These are phyloP conservation scores for Lepidopterella palustris DNA, from an alignment of 495 filamentous ascomycete genomes.

Conservation along the genomic window DNA sequence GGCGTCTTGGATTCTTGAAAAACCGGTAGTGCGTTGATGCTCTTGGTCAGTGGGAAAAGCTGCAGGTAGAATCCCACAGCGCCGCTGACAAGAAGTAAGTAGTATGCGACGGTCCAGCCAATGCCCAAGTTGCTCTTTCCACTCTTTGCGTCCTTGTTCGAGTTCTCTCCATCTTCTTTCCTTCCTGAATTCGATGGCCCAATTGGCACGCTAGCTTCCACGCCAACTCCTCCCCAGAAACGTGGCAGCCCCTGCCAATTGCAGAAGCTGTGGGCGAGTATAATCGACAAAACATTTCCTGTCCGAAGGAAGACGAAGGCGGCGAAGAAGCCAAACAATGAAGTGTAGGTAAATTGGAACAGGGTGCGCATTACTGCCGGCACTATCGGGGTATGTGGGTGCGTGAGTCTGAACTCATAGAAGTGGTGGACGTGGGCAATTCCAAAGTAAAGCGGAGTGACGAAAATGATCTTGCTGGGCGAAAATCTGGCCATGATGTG, in stretches of 20 bases:
- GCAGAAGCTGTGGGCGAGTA: constrained; percentile 79
- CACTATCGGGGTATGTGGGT: constrained; percentile 59
- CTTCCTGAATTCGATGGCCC: constrained; percentile 35
- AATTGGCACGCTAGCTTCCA: constrained; percentile 43
- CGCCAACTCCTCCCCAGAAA: constrained; percentile 71
- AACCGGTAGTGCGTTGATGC: constrained; percentile 42
- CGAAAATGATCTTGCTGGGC: constrained; percentile 58
- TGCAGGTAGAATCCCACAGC: constrained; percentile 59
- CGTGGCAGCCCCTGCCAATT: constrained; percentile 88
- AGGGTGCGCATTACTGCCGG: constrained; percentile 60
- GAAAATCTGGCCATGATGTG: constrained; percentile 58
- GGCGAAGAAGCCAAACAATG: constrained; percentile 86
- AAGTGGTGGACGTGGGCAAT: constrained; percentile 93
- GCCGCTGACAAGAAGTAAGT: constrained; percentile 63
- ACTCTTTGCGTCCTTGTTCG: neutral
- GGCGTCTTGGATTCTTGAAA: too few species aligned
- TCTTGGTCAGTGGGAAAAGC: constrained; percentile 70
- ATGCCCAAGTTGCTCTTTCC: constrained; percentile 32
- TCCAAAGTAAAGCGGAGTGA: constrained; percentile 85
- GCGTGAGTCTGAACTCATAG: constrained; percentile 82
- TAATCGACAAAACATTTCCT: constrained; percentile 65
- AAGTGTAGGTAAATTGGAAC: constrained; percentile 88
- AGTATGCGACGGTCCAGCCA: constrained; percentile 72
- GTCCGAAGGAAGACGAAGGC: constrained; percentile 87
- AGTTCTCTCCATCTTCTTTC: constrained; percentile 31